Evolutionary conservation across 768 basidiomycete species (phyloP).

Genomic region (Mycena sanguinolenta): DNA sequence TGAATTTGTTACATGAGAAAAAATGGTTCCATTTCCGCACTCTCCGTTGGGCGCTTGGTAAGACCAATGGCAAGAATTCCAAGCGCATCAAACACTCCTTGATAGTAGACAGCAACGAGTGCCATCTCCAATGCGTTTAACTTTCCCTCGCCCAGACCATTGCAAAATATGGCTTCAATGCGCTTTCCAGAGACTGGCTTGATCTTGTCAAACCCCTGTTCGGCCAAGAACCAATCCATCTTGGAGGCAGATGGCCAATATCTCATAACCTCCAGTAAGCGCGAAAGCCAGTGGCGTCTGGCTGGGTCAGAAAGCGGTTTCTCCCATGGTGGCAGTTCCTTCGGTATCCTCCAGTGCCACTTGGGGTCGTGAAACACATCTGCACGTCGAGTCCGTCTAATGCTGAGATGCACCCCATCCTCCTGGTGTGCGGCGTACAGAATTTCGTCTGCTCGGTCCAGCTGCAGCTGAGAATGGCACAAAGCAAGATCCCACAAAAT

Average conservation of each 20-base stretch:
- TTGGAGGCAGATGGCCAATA: conserved; percentile 2
- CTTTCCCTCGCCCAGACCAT: background rate
- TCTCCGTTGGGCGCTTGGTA: background rate
- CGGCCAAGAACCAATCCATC: conserved; percentile 5
- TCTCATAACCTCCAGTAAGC: conserved; percentile 3
- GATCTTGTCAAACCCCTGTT: background rate
- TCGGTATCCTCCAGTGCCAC: conserved; percentile 1
- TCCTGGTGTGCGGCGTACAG: background rate
- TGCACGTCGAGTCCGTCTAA: background rate
- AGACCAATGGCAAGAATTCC: conserved; percentile 8
- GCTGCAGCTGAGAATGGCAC: conserved; percentile 9
- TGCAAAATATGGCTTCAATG: background rate
- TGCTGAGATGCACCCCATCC: background rate
- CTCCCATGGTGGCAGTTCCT: conserved; percentile 7
- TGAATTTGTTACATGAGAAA: background rate
- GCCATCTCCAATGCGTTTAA: background rate
- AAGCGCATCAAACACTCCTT: conserved; percentile 10
- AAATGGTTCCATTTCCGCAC: no score
- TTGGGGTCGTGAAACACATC: background rate
- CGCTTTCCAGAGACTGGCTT: no score
- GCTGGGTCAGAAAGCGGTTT: background rate
- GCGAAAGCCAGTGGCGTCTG: conserved; percentile 6
- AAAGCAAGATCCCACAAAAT: conserved; percentile 2
- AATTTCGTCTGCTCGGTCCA: conserved; percentile 12
- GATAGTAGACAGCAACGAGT: conserved; percentile 1